Evolutionary conservation across 2,329 filamentous ascomycete genomes (phyloP), one percentile per base, ranked within the genome.

Genomic region (Colletotrichum sp.): DNA sequence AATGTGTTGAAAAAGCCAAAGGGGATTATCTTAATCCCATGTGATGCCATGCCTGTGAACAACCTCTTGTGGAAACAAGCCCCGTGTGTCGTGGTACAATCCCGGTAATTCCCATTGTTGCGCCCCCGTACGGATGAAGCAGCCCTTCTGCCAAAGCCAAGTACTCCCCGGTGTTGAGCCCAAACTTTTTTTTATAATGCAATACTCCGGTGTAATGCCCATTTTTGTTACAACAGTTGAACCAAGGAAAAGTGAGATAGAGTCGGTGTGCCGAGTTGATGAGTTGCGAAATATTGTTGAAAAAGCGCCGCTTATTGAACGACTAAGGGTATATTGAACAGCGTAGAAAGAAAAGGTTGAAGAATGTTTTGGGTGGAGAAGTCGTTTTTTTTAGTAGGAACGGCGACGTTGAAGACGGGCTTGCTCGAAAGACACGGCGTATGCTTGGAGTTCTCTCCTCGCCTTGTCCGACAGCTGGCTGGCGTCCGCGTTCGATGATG

Each of bases 351-450:
- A 72, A 79, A 80, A 72, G 73, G 64, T 79, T 78, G 79, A 80
- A 78, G 78, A 68, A 78, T 77, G 77, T 77, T 43, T 59, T 21
- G 55, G 67, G 77, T 77, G 77, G 77, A 34, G 61, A 8, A 26
- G 67, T 69, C 36, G 32, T 63, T 60, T 71, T 77, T 82, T 77
- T 82, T 88, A 92, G 82, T 89, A 87, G 34, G 90, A 90, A 86
- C 92, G 85, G 81, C 90, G 86, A 79, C 90, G 89, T 80, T 91
- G 89, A 71, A 88, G 82, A 77, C 94, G 91, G 74, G 94, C 93
- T 79, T 96, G 94, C 85, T 98, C 96, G 83, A 98, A 98, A 3
- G 94, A 95, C 82, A 94, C 94, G 79, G 95, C 94, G 85, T 98
- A 98, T 79, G 94, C 93, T 82, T 93, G 92, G 43, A 98, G 91